phyloP scores from a whole-genome alignment of 2,329 filamentous ascomycete species.

The Pseudogymnoascus sp. region DNA sequence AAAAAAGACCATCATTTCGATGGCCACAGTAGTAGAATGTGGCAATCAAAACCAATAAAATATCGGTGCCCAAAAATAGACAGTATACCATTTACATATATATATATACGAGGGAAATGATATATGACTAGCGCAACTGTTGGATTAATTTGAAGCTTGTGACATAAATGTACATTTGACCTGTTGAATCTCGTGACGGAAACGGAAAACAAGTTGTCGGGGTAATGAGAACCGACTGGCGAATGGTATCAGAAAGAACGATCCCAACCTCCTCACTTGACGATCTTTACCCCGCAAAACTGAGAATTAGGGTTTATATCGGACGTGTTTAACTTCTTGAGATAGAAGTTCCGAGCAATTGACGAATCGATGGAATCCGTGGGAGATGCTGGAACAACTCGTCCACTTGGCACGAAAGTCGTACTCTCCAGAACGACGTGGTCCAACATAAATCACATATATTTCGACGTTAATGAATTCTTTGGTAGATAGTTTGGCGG shows the following conservation, averaged over 20 bases:
- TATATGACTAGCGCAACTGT: not conserved
- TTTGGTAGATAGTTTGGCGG: not conserved
- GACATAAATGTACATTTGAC: constrained; percentile 6
- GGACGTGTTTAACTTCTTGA: not conserved
- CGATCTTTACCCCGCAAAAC: constrained; percentile 1
- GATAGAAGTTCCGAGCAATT: not conserved
- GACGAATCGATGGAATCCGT: not conserved
- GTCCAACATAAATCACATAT: not conserved
- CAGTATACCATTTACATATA: not conserved
- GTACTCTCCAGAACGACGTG: not conserved
- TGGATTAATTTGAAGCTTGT: not conserved
- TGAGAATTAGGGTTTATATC: not conserved
- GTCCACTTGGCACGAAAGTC: not conserved
- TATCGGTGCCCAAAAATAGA: not conserved
- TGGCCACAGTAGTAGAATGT: not conserved
- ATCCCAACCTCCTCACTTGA: not conserved
- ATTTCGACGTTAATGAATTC: not conserved
- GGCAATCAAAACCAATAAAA: not conserved
- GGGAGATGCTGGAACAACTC: not conserved
- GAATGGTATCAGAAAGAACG: not conserved
- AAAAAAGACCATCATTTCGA: not conserved
- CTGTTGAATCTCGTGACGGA: constrained; percentile 3
- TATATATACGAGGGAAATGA: not conserved
- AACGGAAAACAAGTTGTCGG: constrained; percentile 1
- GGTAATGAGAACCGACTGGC: constrained; percentile 1